Conservation (phyloP, 2,329 filamentous ascomycete species). For the Apiospora koreana region DNA sequence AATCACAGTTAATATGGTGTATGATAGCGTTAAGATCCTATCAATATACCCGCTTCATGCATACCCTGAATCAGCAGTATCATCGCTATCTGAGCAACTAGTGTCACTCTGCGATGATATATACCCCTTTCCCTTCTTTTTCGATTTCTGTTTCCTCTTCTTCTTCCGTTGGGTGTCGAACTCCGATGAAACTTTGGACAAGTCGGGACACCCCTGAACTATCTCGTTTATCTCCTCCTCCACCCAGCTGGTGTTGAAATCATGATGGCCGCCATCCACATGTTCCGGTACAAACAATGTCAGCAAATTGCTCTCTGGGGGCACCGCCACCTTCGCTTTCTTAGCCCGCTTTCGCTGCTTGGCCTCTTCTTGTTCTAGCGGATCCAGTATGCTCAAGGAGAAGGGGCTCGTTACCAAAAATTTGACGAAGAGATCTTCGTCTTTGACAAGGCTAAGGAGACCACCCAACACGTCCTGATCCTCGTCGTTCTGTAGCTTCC, state of each 20-base stretch:
- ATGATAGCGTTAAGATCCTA: not conserved
- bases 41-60: not conserved
- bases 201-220: not conserved
- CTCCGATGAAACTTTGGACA: not conserved
- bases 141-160: not conserved
- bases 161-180: not conserved
- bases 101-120: not conserved
- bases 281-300: conserved; percentile 8
- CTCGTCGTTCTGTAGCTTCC: not conserved
- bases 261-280: not conserved
- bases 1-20: not conserved
- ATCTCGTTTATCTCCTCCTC: conserved; percentile 10
- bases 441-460: not conserved
- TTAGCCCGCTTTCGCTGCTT: not conserved
- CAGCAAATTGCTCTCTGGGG: not conserved
- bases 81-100: not conserved
- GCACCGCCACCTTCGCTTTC: not conserved
- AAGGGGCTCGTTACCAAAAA: conserved; percentile 6
- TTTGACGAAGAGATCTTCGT: not conserved
- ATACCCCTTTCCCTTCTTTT: not conserved
- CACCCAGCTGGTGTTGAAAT: conserved; percentile 12
- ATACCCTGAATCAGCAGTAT: not conserved
- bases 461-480: not conserved
- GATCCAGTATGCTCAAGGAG: not conserved
- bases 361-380: not conserved